phyloP scores from a whole-genome alignment of 2,329 filamentous ascomycete genomes.

The Exophiala sp. region DNA sequence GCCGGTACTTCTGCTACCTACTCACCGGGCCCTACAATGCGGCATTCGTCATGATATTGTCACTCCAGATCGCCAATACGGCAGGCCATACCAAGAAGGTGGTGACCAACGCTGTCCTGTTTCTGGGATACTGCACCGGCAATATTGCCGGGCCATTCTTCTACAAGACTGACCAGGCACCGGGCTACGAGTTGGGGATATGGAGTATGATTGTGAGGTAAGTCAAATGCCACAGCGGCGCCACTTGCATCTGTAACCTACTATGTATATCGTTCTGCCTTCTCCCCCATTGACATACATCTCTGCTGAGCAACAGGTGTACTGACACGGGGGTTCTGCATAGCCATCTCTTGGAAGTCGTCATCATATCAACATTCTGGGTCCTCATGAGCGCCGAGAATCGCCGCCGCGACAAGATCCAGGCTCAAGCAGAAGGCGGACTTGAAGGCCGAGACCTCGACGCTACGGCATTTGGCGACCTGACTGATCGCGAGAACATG shows the following conservation, averaged over 20 bases:
- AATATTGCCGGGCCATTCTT: slow-evolving; percentile 60
- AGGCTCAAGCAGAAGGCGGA: slow-evolving; percentile 34
- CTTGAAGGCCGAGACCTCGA: slow-evolving; percentile 19
- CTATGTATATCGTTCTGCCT: too few relatives aligned
- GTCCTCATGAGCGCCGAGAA: slow-evolving; percentile 47
- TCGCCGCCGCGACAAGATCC: slow-evolving; percentile 44
- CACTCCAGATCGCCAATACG: slow-evolving; percentile 43
- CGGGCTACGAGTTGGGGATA: slow-evolving; percentile 47
- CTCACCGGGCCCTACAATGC: slow-evolving; percentile 52
- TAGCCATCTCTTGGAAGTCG: slow-evolving; percentile 47
- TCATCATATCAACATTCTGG: slow-evolving; percentile 43
- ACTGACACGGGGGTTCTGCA: not conserved
- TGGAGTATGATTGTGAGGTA: slow-evolving; percentile 52
- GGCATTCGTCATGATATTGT: slow-evolving; percentile 47
- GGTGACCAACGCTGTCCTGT: slow-evolving; percentile 56
- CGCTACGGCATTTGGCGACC: slow-evolving; percentile 49
- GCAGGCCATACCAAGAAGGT: slow-evolving; percentile 59
- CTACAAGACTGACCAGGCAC: slow-evolving; percentile 51
- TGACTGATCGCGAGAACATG: slow-evolving; percentile 50
- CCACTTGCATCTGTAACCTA: too few relatives aligned
- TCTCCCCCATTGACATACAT: not conserved
- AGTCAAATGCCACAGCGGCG: too few relatives aligned
- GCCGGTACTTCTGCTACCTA: slow-evolving; percentile 54
- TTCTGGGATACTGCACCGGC: slow-evolving; percentile 55
- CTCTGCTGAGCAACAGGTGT: not conserved